Evolutionary conservation across 2,329 filamentous ascomycete genomes (phyloP).

Genomic region (Neofusicoccum sp.): DNA sequence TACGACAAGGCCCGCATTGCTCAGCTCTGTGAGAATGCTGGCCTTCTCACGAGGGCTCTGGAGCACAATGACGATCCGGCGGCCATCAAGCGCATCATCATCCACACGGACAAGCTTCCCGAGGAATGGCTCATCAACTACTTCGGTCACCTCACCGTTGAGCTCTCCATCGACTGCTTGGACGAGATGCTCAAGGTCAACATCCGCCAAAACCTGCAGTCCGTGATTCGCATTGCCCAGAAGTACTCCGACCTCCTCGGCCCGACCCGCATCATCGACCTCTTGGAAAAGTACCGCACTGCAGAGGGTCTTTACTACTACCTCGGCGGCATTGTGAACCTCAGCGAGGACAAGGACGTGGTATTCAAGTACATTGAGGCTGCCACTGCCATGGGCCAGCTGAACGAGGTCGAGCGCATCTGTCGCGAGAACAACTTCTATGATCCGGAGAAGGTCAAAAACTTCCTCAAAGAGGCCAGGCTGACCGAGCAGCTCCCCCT

Average conservation of each 20-base stretch:
- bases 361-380: constrained; percentile 99
- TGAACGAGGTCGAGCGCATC: constrained; percentile 95
- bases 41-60: constrained; percentile 70
- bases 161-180: constrained; percentile 90
- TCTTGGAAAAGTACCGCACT: constrained; percentile 97
- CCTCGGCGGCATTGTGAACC: constrained; percentile 94
- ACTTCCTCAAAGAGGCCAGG: constrained; percentile 96
- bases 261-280: constrained; percentile 81
- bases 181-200: constrained; percentile 96
- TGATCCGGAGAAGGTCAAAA: constrained; percentile 96
- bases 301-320: constrained; percentile 98
- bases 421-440: constrained; percentile 88
- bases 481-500: constrained; percentile 90
- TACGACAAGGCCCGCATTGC: constrained; percentile 92
- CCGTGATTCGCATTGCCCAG: constrained; percentile 92
- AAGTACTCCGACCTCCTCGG: constrained; percentile 97
- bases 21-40: constrained; percentile 88
- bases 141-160: constrained; percentile 92
- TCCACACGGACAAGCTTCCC: constrained; percentile 85
- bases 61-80: constrained; percentile 94
- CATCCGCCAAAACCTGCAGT: constrained; percentile 94
- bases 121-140: constrained; percentile 89
- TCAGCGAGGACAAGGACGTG: constrained; percentile 92
- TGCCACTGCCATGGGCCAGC: constrained; percentile 88
- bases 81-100: constrained; percentile 84